Conservation (phyloP, 768 basidiomycete genomes). For the Termitomyces sp. region DNA sequence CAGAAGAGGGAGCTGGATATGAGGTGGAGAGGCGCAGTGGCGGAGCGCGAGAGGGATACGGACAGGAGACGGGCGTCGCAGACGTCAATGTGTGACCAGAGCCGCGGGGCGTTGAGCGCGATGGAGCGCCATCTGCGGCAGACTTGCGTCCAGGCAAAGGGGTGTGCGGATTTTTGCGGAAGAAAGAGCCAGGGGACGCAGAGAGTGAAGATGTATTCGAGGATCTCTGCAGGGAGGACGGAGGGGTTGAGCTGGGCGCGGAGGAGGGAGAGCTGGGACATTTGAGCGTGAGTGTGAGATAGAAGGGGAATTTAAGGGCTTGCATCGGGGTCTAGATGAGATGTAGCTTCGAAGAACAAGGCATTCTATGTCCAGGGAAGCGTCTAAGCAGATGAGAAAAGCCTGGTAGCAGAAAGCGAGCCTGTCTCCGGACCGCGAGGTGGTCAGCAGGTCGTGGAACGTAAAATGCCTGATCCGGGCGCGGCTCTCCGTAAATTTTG, state of each 20-base stretch:
- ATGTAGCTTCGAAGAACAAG: too few relatives aligned
- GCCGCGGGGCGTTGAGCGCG: slow-evolving; percentile 29
- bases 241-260: slow-evolving; percentile 26
- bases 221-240: slow-evolving; percentile 34
- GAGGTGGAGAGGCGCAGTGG: slow-evolving; percentile 30
- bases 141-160: slow-evolving; percentile 38
- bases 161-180: slow-evolving; percentile 22
- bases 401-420: too few relatives aligned
- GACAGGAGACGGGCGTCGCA: slow-evolving; percentile 27
- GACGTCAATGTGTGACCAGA: slow-evolving; percentile 39
- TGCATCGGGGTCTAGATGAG: too few relatives aligned
- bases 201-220: slow-evolving; percentile 34
- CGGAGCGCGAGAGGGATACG: slow-evolving; percentile 32
- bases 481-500: too few relatives aligned
- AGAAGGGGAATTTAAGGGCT: too few relatives aligned
- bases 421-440: too few relatives aligned
- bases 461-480: too few relatives aligned
- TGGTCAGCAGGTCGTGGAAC: too few relatives aligned
- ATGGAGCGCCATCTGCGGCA: slow-evolving; percentile 34
- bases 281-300: too few relatives aligned
- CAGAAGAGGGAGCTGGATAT: slow-evolving; percentile 19
- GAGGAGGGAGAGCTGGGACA: slow-evolving; percentile 24
- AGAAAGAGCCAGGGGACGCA: slow-evolving; percentile 34
- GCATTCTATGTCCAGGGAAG: too few relatives aligned
- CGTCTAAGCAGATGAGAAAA: too few relatives aligned